phyloP scores from a whole-genome alignment of 2,329 filamentous ascomycete genomes.

The Drechslerella dactyloides region DNA sequence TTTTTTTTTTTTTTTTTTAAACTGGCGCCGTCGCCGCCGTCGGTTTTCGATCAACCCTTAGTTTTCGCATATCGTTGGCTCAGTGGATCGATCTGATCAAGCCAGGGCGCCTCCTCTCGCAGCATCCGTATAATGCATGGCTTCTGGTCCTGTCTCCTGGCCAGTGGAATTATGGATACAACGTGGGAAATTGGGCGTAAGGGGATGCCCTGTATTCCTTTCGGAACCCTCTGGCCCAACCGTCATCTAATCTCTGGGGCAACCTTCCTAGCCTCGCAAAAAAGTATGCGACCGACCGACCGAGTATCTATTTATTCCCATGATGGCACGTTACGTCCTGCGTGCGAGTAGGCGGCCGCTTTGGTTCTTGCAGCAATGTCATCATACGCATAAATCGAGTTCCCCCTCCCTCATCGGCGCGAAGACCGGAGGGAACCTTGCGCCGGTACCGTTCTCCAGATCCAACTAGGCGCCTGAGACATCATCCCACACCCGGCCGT shows the following conservation, averaged over 20 bases:
- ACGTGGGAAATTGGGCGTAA: slow-evolving; percentile 43
- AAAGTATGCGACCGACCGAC: slow-evolving; percentile 22
- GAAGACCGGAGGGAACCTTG: slow-evolving; percentile 10
- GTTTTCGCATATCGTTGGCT: slow-evolving; percentile 17
- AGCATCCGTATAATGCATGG: slow-evolving; percentile 9
- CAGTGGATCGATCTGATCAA: slow-evolving; percentile 25
- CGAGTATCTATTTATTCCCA: no score
- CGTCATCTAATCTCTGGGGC: slow-evolving; percentile 40
- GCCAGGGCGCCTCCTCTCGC: neutral
- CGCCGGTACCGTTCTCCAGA: neutral
- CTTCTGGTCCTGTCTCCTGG: slow-evolving; percentile 19
- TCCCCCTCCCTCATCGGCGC: slow-evolving; percentile 7
- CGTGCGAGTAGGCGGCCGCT: neutral
- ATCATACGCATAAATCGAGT: slow-evolving; percentile 6
- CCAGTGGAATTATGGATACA: slow-evolving; percentile 28
- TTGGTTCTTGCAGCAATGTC: slow-evolving; percentile 14
- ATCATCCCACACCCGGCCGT: neutral
- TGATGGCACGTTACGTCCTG: neutral
- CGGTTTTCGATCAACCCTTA: slow-evolving; percentile 23
- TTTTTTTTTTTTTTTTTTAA: neutral
- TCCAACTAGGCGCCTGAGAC: slow-evolving; percentile 18
- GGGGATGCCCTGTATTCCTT: slow-evolving; percentile 41
- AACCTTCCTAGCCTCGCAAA: slow-evolving; percentile 39
- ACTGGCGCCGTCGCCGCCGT: neutral
- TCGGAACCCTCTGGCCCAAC: slow-evolving; percentile 34